phyloP scores from a whole-genome alignment of 2,329 filamentous ascomycete species.

The Colletotrichum viniferum region DNA sequence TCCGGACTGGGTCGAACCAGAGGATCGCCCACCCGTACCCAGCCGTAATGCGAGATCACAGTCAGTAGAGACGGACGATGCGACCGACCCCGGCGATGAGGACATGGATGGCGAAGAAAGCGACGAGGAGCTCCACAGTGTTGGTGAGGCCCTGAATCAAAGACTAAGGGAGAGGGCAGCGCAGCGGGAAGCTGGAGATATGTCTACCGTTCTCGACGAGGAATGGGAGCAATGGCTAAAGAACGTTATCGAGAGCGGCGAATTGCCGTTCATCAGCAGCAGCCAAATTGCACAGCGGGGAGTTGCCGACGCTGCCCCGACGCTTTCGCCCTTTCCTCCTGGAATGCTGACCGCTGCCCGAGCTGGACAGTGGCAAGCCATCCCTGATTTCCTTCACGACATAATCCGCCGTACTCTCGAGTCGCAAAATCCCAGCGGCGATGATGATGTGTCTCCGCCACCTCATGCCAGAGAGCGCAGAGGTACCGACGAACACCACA shows the following conservation, averaged over 20 bases:
- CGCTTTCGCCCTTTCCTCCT: conserved; percentile 49
- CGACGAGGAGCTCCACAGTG: conserved; percentile 60
- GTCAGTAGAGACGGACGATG: conserved; percentile 10
- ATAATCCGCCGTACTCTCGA: conserved; percentile 54
- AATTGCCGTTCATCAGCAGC: conserved; percentile 49
- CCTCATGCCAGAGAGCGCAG: conserved; percentile 2
- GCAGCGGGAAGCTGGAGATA: conserved; percentile 64
- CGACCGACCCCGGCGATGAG: conserved; percentile 28
- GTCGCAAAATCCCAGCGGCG: conserved; percentile 31
- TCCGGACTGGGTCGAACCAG: conserved; percentile 60
- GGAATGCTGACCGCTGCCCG: conserved; percentile 60
- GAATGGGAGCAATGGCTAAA: conserved; percentile 80
- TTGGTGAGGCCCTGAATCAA: conserved; percentile 67
- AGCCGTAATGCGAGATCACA: conserved; percentile 5
- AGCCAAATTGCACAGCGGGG: conserved; percentile 43
- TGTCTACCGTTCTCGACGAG: conserved; percentile 65
- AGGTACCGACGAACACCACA: conserved; percentile 14
- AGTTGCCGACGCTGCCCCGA: conserved; percentile 35
- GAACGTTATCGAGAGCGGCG: conserved; percentile 68
- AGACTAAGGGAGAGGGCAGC: conserved; percentile 69
- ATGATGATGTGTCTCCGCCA: neutral
- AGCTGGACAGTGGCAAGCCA: conserved; percentile 60
- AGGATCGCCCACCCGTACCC: conserved; percentile 22
- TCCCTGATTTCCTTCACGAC: conserved; percentile 60
- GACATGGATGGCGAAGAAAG: conserved; percentile 55